Base-by-base conservation (phyloP, 164 flowering plant species). In the Piper longum region DNA sequence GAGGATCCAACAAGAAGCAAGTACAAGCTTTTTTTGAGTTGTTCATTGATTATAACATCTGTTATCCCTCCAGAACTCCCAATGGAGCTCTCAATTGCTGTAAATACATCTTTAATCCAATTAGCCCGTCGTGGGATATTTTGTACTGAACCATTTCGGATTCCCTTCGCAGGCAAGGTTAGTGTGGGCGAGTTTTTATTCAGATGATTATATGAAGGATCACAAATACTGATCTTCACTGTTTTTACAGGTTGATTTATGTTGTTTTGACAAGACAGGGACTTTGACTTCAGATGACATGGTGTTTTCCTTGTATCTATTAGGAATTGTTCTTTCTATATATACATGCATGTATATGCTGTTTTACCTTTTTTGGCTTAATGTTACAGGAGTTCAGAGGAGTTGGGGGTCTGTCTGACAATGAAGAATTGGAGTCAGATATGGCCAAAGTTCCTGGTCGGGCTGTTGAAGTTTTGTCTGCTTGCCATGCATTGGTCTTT, bases 91-190 rank as follows among this genome's bases (percentile, higher is more conserved):
- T 93, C 99, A 42, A 93, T 93, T 71, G 99, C 99, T 65, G 99
- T 93, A 67, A 93, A 93, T 77, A 93, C 99, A 65, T 93, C 99
- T 67, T 74, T 93, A 67, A 88, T 93, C 79, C 95, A 95, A 57
- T 69, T 93, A 70, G 96, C 99, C 61, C 82, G 91, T 16, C 91
- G 89, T 65, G 99, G 99, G 61, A 93, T 93, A 77, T 93, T 83
- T 69, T 93, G 99, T 72, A 93, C 99, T 17, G 99, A 93, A 66
- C 99, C 99, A 40, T 93, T 93, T 65, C 86, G 99, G 40, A 93
- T 93, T 65, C 99, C 99, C 16, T 93, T 93, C 81, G 99, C 99
- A 70, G 99, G 99, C 63, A 93, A 93, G 95, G 99, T 88, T 44
- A 64, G 66, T 63, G 12, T 45, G 19, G 8, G 63, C 54, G 43